Conservation (phyloP, 768 basidiomycete genomes). For the Porphyrellus cyaneotinctus region DNA sequence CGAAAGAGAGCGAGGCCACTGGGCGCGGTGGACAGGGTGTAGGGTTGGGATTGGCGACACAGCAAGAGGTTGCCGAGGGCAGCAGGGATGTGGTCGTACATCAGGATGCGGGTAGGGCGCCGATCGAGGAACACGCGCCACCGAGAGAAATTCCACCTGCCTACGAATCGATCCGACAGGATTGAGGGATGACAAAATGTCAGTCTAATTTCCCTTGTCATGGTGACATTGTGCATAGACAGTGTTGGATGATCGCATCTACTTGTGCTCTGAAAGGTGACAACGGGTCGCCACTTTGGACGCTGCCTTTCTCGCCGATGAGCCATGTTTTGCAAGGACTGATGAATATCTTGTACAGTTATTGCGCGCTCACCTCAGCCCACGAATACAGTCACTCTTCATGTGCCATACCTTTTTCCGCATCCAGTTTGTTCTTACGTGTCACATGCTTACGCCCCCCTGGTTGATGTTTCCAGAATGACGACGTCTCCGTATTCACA, state of each 20-base stretch:
- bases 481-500: not conserved
- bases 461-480: not conserved
- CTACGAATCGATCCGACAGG: conserved; percentile 26
- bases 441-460: conserved; percentile 5
- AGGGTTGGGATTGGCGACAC: conserved; percentile 20
- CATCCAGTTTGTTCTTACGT: not conserved
- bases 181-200: conserved; percentile 3
- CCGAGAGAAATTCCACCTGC: conserved; percentile 29
- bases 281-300: not conserved
- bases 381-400: not conserved
- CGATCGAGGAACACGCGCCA: conserved; percentile 11
- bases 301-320: not conserved
- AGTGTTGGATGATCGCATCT: not conserved
- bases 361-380: not conserved
- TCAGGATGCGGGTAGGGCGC: conserved; percentile 26
- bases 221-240: too few species aligned
- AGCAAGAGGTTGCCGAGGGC: conserved; percentile 19
- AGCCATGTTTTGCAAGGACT: not conserved
- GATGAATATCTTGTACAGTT: conserved; percentile 4
- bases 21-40: conserved; percentile 13
- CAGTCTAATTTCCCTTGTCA: not conserved
- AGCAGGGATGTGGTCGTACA: conserved; percentile 25
- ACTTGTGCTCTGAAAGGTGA: not conserved
- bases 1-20: conserved; percentile 27
- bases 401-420: not conserved